phyloP scores from a whole-genome alignment of 345 rosid species.

The Adansonia digitata region DNA sequence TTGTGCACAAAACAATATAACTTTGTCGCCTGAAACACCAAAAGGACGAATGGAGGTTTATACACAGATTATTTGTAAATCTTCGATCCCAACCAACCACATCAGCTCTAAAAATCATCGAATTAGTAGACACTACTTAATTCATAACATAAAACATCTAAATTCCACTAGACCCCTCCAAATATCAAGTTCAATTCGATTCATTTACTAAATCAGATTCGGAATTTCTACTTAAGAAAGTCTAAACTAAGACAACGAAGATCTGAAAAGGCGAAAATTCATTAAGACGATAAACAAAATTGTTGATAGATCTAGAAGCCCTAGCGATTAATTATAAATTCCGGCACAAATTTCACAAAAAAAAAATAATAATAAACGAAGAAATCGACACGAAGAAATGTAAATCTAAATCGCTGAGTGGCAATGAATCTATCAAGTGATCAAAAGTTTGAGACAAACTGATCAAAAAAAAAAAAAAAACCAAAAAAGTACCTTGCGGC shows the following conservation, averaged over 20 bases:
- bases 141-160: constrained; percentile 9
- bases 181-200: neutral
- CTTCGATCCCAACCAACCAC: neutral
- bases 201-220: neutral
- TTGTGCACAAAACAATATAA: constrained; percentile 5
- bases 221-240: neutral
- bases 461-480: constrained; percentile 3
- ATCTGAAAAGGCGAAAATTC: neutral
- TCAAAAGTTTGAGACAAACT: neutral
- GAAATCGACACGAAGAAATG: neutral
- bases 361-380: too few relatives aligned
- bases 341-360: neutral
- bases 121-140: neutral
- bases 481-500: constrained; percentile 69
- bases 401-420: neutral
- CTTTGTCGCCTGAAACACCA: constrained; percentile 59
- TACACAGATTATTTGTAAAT: neutral
- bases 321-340: neutral
- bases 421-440: neutral
- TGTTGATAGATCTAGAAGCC: constrained; percentile 22
- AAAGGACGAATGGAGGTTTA: neutral
- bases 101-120: neutral
- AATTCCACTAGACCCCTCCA: neutral
- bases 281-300: neutral
- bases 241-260: neutral